Evolutionary conservation across 1,284 basidiomycete genomes (phyloP), one percentile per base, ranked within the genome.

Genomic region (Schizophyllum commune): DNA sequence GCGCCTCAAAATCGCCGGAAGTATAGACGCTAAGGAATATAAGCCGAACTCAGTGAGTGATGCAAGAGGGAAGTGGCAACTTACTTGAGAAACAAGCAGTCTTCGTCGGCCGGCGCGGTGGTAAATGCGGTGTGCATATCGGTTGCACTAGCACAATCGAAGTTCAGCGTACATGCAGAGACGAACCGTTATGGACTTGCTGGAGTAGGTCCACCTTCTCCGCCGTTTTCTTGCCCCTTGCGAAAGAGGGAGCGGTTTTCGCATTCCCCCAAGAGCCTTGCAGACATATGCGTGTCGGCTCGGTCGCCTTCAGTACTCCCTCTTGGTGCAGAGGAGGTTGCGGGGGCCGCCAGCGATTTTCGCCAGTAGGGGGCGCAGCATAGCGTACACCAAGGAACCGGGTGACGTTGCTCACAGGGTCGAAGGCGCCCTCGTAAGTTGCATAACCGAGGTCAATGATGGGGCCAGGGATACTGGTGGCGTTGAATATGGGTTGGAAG

Each of bases 301-400:
- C 27, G 27, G 27, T 27, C 27, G 27, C 27, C 27, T 27, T 27
- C 27, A 27, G 5, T 27, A 27, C 5, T 27, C 27, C 27, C 27
- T 27, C 27, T 5, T 27, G 3, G 27, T 27, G 27, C 27, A 27
- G 27, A 27, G 27, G 27, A 27, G 27, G 27, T 27, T 27, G 27
- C 27, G 27, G 27, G 27, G 27, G 27, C 27, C 27, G 27, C 27
- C 27, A 27, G 27, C 27, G 27, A 27, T 27, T 27, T 27, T 27
- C 27, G 27, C 73, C 73, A 8, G 65, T 60, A 4, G 74, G 73
- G 59, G 73, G 65, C 9, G 69, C 66, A n/a, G 74, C 73, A 60
- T 70, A 75, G 20, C 72, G 71, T 53, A 74, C 61, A 1, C 73
- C 71, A 8, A 73, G 65, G 60, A 74, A 75, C 21, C 64, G 68